A percentile compares a stretch with the other conserved stretches of the same genome.
phyloP scores from a whole-genome alignment of 495 filamentous ascomycete species.

The Thermothielavioides terrestris region DNA sequence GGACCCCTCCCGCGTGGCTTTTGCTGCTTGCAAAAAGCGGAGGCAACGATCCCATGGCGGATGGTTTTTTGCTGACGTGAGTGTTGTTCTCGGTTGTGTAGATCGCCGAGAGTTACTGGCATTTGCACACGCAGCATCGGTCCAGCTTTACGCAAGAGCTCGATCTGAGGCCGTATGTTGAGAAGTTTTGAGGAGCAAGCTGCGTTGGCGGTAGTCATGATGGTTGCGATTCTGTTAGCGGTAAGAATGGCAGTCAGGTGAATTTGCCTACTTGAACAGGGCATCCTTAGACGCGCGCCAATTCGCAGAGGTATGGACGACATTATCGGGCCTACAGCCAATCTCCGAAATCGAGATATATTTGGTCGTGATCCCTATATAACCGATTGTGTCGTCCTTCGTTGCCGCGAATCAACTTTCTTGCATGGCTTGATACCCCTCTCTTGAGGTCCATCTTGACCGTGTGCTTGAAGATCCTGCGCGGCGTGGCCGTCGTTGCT shows the following conservation, averaged over 20 bases:
- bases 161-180: slow-evolving; percentile 70
- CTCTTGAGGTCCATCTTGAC: slow-evolving; percentile 1
- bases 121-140: slow-evolving; percentile 75
- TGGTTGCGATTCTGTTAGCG: no score
- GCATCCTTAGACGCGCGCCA: no score
- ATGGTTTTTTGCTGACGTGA: slow-evolving; percentile 3
- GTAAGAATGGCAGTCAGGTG: no score
- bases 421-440: background rate
- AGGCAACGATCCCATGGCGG: background rate
- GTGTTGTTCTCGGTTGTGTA: slow-evolving; percentile 23
- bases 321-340: background rate
- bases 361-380: slow-evolving; percentile 5
- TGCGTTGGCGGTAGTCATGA: background rate
- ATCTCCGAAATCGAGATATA: slow-evolving; percentile 6
- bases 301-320: background rate
- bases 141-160: slow-evolving; percentile 78
- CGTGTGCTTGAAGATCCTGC: background rate
- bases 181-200: slow-evolving; percentile 49
- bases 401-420: background rate
- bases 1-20: no score
- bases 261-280: no score
- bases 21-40: background rate
- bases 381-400: background rate
- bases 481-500: slow-evolving; percentile 5
- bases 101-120: slow-evolving; percentile 88